Evolutionary conservation across 805 yeast species (phyloP), one percentile per base, ranked within the genome.

Genomic region (Cyberlindnera maritima): DNA sequence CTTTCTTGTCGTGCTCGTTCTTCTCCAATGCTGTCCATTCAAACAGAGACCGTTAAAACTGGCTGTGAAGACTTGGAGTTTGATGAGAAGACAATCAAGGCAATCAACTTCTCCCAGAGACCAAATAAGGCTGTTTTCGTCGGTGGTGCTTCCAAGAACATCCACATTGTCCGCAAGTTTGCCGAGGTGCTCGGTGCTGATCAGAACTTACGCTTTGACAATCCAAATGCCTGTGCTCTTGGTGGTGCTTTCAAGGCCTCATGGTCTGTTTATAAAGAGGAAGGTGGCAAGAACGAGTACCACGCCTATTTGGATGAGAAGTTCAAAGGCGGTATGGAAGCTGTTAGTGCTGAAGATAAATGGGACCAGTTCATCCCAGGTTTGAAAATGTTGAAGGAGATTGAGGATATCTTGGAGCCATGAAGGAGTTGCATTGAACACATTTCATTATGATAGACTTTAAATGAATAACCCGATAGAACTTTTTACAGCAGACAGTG

Each of bases 181-280:
- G 81, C 90, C 11, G 70, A 82, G 12, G 81, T 90, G 8, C 65
- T 90, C 31, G 91, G 90, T 5, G 94, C 91, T 1, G 81, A 85
- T 51, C 35, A 48, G 19, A 49, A 43, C 44, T 87, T 66, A 62
- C 78, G 80, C 49, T 82, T 85, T 33, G 90, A 87, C 58, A 78
- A 88, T 39, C 81, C 92, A 8, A 90, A 90, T 66, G 94, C 96
- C 1, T 90, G 97, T 73, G 97, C 96, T 0, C 65, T 88, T 31
- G 97, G 97, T 21, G 96, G 96, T 4, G 92, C 95, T 36, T 87
- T 76, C 67, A 85, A 87, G 61, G 92, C 96, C 1, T 70, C 83
- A 40, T 89, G 95, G 95, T 77, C 88, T 33, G 43, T 46, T 20
- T 53, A 58, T 17, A 56, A 56, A 10, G 47, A 59, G 14, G 39